Percentiles rank a stretch among this genome's conserved stretches.
Evolutionary conservation across 495 filamentous ascomycete genomes (phyloP).

Genomic region (Rhizodiscina lignyota): DNA sequence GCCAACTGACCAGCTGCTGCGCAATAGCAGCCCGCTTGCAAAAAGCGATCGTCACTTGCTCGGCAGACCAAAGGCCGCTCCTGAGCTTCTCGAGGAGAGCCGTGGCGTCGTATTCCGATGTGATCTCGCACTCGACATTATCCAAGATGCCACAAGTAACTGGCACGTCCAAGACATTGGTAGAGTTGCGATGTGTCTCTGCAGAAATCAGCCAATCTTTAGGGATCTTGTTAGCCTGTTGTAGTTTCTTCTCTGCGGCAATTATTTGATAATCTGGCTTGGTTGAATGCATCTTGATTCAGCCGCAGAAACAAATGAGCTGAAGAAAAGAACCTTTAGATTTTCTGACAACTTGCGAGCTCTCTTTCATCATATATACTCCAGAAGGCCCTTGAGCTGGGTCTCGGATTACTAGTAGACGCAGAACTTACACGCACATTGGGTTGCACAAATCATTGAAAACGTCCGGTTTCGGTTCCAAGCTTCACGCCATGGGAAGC

Average conservation of each 20-base stretch:
- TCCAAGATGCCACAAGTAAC: constrained; percentile 29
- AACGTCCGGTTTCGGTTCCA: too few relatives aligned
- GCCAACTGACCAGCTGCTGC: constrained; percentile 14
- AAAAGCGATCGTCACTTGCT: constrained; percentile 39
- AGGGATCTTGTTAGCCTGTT: constrained; percentile 19
- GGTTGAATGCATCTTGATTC: too few relatives aligned
- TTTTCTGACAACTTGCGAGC: too few relatives aligned
- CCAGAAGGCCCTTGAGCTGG: too few relatives aligned
- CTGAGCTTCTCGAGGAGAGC: constrained; percentile 22
- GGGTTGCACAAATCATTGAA: too few relatives aligned
- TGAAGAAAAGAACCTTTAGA: too few relatives aligned
- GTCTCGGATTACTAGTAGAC: too few relatives aligned
- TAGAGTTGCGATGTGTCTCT: too few relatives aligned
- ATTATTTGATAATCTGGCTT: constrained; percentile 21
- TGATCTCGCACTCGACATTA: constrained; percentile 36
- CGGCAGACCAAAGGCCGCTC: constrained; percentile 18
- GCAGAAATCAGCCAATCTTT: constrained; percentile 18
- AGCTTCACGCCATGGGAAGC: too few relatives aligned
- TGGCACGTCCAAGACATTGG: constrained; percentile 16
- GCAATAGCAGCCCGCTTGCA: constrained; percentile 36
- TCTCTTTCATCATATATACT: too few relatives aligned
- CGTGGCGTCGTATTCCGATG: constrained; percentile 36
- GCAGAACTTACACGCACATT: too few relatives aligned
- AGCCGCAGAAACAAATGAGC: too few relatives aligned
- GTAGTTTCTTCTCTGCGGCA: constrained; percentile 18